Base-by-base conservation (phyloP, 345 rosid genomes). In the Brassica nigra region DNA sequence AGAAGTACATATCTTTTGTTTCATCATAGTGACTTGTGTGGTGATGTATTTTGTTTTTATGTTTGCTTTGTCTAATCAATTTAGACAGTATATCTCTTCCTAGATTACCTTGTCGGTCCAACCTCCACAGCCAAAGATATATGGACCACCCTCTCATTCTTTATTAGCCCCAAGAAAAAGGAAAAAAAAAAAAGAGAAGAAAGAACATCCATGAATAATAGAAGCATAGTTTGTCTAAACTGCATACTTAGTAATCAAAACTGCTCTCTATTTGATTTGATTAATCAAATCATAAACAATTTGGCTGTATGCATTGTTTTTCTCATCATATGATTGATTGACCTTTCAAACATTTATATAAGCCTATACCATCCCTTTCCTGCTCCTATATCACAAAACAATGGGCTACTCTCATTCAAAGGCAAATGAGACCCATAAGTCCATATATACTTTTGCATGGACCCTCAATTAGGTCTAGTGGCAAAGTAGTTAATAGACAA, bases 91-190 rank as follows among this genome's bases (percentile, higher is more conserved):
- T 70, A 76, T 81, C 77, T 81, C 73, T 23, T 76, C 84, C 80
- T 71, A 81, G 84, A 81, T 81, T 71, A 81, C 80, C 72, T 71
- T 81, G 84, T 81, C 80, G 84, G 77, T 47, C 34, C 80, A 66
- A 81, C 66, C 80, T 81, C 64, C 80, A 76, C 74, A 69, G 14
- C 67, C 71, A 54, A 75, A 67, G 74, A 11, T 68, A 33, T 68
- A 79, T 74, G 83, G 83, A 74, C 75, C 79, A 68, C 37, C 39
- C 52, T 62, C 61, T 69, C 14, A 12, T 75, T 80, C 52, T 62
- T 80, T 62, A 34, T 8, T 33, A 20, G 11, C 64, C 31, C 64
- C 36, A 15, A 49, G 7, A 15, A 54, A 54, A 54, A 16, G 15
- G 0, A 11, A 66, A 74, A 37, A n/a, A 14, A 9, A 0, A 28